These are phyloP conservation scores for Aspergillus homomorphus DNA, from an alignment of 495 filamentous ascomycete species.

Conservation along the genomic window DNA sequence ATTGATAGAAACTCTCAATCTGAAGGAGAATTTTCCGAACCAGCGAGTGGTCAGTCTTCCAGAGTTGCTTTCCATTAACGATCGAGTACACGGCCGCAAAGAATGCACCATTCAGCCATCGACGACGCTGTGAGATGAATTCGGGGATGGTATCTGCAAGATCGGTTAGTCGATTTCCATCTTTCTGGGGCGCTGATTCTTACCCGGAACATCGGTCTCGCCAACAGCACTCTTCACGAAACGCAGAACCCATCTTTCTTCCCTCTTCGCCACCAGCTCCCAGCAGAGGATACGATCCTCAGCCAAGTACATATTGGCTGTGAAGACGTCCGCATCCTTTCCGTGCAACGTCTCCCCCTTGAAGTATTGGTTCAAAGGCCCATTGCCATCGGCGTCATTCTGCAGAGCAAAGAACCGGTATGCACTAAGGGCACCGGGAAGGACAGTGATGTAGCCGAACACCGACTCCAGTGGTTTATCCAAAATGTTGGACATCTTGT, in stretches of 20 bases:
- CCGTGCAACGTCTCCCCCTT: constrained; percentile 97
- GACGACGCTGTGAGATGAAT: constrained; percentile 90
- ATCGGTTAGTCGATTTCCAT: constrained; percentile 1
- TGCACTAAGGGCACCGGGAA: constrained; percentile 90
- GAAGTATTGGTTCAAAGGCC: constrained; percentile 97
- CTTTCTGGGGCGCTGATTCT: constrained; percentile 19
- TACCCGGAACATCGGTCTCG: constrained; percentile 96
- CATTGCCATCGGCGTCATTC: constrained; percentile 93
- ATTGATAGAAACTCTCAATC: constrained; percentile 95
- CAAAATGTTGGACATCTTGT: constrained; percentile 99
- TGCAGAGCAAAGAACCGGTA: constrained; percentile 97
- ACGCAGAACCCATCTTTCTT: constrained; percentile 94
- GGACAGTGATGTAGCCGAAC: constrained; percentile 96
- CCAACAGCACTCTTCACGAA: constrained; percentile 95
- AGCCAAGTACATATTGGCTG: constrained; percentile 98
- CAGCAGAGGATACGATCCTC: constrained; percentile 99
- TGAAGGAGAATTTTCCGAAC: constrained; percentile 87
- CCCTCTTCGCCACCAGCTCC: constrained; percentile 95
- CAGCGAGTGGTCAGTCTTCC: constrained; percentile 88
- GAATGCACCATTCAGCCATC: constrained; percentile 98
- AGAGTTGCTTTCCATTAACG: constrained; percentile 90
- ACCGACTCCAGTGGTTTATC: constrained; percentile 97
- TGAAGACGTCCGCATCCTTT: constrained; percentile 96
- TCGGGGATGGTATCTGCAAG: constrained; percentile 58
- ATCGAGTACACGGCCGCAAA: constrained; percentile 98